A percentile compares a stretch with the other conserved stretches of the same genome.
phyloP scores from a whole-genome alignment of 805 yeast genomes.

The Candida nonsorbophila region DNA sequence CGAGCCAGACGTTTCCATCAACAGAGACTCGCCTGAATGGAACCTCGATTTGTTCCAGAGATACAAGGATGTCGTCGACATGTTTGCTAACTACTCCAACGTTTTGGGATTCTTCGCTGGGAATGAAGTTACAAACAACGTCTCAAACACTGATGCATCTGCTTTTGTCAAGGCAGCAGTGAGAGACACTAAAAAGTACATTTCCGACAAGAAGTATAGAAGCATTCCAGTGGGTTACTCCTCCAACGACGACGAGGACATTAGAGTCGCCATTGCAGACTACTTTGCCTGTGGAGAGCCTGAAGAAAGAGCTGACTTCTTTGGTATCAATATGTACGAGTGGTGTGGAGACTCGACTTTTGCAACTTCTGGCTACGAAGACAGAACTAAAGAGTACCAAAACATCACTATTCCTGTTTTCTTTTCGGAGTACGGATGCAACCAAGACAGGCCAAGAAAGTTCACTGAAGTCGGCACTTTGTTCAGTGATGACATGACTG shows the following conservation, averaged over 20 bases:
- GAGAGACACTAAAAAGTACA: slow-evolving; percentile 80
- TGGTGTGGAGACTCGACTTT: slow-evolving; percentile 76
- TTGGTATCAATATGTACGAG: slow-evolving; percentile 83
- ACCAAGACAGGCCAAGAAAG: slow-evolving; percentile 63
- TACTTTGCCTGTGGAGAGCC: slow-evolving; percentile 79
- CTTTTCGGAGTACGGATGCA: slow-evolving; percentile 90
- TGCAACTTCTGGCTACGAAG: slow-evolving; percentile 59
- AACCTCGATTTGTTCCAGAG: slow-evolving; percentile 63
- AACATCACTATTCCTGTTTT: slow-evolving; percentile 75
- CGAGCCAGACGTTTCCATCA: slow-evolving; percentile 75
- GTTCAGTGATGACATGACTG: slow-evolving; percentile 69
- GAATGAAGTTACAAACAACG: slow-evolving; percentile 89
- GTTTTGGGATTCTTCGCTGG: slow-evolving; percentile 95
- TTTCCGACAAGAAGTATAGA: slow-evolving; percentile 61
- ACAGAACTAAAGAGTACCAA: slow-evolving; percentile 64
- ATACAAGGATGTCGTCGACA: slow-evolving; percentile 79
- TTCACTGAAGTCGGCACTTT: slow-evolving; percentile 72
- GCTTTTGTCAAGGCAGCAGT: slow-evolving; percentile 95
- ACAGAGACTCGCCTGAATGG: slow-evolving; percentile 78
- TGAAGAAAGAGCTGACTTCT: slow-evolving; percentile 66
- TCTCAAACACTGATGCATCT: slow-evolving; percentile 79
- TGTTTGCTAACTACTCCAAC: slow-evolving; percentile 71
- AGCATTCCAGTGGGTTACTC: slow-evolving; percentile 91
- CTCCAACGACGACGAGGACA: slow-evolving; percentile 80
- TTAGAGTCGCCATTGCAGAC: slow-evolving; percentile 73